Conservation (phyloP, 225 moss, liverwort and hornwort genomes). For the Pleurozium schreberi region DNA sequence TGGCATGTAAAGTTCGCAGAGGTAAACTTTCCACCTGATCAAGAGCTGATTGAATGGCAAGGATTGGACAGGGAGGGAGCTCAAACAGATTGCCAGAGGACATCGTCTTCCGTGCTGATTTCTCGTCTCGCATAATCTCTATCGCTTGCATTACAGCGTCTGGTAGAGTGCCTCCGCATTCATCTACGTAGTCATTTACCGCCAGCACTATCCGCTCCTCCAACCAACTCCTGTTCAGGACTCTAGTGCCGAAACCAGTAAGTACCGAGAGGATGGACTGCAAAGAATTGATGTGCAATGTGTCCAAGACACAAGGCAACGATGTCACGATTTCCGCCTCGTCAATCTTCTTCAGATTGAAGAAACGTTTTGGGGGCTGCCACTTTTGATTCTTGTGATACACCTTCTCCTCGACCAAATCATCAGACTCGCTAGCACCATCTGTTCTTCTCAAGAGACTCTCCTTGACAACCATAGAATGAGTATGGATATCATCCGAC, state of each 20-base stretch:
- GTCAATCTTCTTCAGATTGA: constrained; percentile 11
- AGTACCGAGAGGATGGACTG: constrained; percentile 20
- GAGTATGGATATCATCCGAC: neutral
- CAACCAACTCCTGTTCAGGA: constrained; percentile 24
- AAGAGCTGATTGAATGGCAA: constrained; percentile 30
- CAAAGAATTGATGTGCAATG: constrained; percentile 11
- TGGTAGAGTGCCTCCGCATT: constrained; percentile 5
- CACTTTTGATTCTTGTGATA: neutral
- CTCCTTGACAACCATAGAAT: neutral
- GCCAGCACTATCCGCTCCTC: constrained; percentile 28
- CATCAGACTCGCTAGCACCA: neutral
- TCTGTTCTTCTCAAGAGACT: neutral
- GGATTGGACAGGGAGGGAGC: constrained; percentile 12
- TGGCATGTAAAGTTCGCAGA: constrained; percentile 40
- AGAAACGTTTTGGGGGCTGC: neutral
- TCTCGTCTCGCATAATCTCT: constrained; percentile 23
- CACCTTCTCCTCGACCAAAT: neutral
- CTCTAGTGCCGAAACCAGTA: constrained; percentile 3
- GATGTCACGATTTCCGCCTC: constrained; percentile 32
- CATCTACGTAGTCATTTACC: constrained; percentile 1
- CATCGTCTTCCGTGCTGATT: constrained; percentile 18
- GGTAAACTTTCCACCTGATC: constrained; percentile 43
- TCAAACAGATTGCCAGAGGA: constrained; percentile 13
- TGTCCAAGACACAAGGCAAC: constrained; percentile 31
- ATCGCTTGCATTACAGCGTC: constrained; percentile 17